These are phyloP conservation scores for Emiliania huxleyi DNA, from an alignment of 78 protist species.

Conservation along the genomic window DNA sequence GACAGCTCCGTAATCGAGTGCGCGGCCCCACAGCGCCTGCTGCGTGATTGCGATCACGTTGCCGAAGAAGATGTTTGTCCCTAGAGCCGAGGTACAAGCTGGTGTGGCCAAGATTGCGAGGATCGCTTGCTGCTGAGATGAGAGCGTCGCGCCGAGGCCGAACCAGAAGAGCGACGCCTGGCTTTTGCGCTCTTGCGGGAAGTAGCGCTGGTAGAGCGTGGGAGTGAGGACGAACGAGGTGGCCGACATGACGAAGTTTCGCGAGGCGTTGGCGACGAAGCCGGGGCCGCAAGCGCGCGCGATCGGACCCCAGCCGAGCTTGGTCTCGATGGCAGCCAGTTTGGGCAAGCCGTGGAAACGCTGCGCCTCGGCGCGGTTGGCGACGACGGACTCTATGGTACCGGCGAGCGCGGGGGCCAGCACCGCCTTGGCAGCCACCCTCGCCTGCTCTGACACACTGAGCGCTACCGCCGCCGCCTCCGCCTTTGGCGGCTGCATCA, in stretches of 20 bases:
- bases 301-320: background rate
- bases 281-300: background rate
- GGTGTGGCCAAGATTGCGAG: too few relatives aligned
- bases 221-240: background rate
- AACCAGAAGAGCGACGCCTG: background rate
- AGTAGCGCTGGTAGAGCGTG: background rate
- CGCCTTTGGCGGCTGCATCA: background rate
- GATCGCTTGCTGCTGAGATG: too few relatives aligned
- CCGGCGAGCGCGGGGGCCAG: background rate
- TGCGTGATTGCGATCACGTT: background rate
- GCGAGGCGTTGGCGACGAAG: background rate
- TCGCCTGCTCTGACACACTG: background rate
- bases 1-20: background rate
- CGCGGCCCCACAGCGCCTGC: constrained; percentile 15
- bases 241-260: background rate
- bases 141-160: background rate
- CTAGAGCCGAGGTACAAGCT: too few relatives aligned
- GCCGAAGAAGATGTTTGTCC: background rate
- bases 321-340: background rate
- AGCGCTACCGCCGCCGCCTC: background rate
- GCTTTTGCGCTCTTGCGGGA: background rate
- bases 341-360: background rate
- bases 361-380: constrained; percentile 17
- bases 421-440: background rate
- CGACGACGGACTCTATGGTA: background rate